A percentile compares a stretch with the other conserved stretches of the same genome.
Evolutionary conservation across 805 yeast genomes (phyloP).

Genomic region (Candida coquimbonensis): DNA sequence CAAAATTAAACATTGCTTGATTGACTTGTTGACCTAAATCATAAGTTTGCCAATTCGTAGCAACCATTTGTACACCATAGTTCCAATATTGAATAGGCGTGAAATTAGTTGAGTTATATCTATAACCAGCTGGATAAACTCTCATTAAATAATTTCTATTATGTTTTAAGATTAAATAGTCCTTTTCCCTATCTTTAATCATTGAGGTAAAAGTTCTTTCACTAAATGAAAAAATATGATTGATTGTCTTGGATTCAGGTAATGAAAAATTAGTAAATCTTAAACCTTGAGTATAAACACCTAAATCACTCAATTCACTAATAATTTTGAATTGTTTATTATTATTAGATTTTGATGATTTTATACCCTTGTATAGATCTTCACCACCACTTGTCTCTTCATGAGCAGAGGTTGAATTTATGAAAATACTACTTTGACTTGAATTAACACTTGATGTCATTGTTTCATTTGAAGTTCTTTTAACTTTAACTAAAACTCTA

Average conservation of each 20-base stretch:
- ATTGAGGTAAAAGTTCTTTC: constrained; percentile 63
- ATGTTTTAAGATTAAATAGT: constrained; percentile 60
- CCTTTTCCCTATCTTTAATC: constrained; percentile 52
- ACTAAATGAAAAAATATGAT: constrained; percentile 83
- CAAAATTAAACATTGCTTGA: constrained; percentile 67
- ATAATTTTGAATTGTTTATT: constrained; percentile 22
- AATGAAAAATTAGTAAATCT: constrained; percentile 77
- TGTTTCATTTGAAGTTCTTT: constrained; percentile 32
- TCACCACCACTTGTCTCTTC: constrained; percentile 26
- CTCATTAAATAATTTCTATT: constrained; percentile 72
- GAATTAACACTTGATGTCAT: constrained; percentile 5
- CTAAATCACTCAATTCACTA: constrained; percentile 49
- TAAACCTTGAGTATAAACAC: constrained; percentile 57
- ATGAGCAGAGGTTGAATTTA: constrained; percentile 9
- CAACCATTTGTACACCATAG: constrained; percentile 88
- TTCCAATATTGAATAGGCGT: constrained; percentile 77
- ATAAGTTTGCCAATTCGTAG: constrained; percentile 93
- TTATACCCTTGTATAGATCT: not conserved
- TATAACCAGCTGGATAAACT: constrained; percentile 75
- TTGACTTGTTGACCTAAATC: constrained; percentile 87
- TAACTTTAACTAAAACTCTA: constrained; percentile 70
- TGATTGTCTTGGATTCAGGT: constrained; percentile 73
- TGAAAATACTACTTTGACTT: constrained; percentile 15
- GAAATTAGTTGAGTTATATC: constrained; percentile 76
- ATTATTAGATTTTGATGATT: constrained; percentile 8